These are phyloP conservation scores for Camelina laxa DNA, from an alignment of 345 rosid species.

Conservation along the genomic window DNA sequence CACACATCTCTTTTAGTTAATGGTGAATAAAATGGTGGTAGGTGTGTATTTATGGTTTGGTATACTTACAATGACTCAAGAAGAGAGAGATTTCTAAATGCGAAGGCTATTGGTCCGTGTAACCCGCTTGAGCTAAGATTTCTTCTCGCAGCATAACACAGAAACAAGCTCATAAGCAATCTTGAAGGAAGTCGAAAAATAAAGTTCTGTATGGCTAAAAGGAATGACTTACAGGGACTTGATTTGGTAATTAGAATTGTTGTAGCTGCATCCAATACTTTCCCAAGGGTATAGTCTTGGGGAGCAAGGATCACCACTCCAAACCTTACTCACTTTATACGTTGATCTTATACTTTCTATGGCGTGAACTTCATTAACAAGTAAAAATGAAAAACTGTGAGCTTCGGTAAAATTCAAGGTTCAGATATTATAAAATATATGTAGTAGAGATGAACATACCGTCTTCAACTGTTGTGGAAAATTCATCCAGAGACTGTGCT, in stretches of 20 bases:
- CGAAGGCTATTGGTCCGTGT: constrained; percentile 47
- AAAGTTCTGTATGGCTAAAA: not conserved
- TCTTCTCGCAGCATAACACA: constrained; percentile 38
- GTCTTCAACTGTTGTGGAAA: constrained; percentile 36
- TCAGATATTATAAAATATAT: not conserved
- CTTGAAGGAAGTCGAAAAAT: not conserved
- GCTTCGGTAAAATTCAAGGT: constrained; percentile 7
- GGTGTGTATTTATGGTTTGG: not conserved
- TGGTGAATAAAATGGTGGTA: not conserved
- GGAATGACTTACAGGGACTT: constrained; percentile 51
- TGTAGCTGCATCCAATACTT: constrained; percentile 53
- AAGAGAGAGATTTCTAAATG: constrained; percentile 47
- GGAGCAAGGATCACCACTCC: constrained; percentile 69
- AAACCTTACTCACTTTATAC: constrained; percentile 47
- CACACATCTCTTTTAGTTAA: not conserved
- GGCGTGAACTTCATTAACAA: constrained; percentile 43
- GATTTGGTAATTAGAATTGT: constrained; percentile 40
- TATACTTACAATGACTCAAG: constrained; percentile 53
- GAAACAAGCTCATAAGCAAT: constrained; percentile 23
- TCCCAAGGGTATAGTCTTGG: constrained; percentile 57
- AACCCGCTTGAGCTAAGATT: constrained; percentile 61
- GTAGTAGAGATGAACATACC: constrained; percentile 36
- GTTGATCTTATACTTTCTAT: constrained; percentile 45
- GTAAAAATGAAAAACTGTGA: constrained; percentile 4
- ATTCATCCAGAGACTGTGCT: constrained; percentile 28